Percentiles rank a stretch among this genome's conserved stretches.
These are phyloP conservation scores for Cryphonectria japonica DNA, from an alignment of 2,329 filamentous ascomycete species.

Conservation along the genomic window DNA sequence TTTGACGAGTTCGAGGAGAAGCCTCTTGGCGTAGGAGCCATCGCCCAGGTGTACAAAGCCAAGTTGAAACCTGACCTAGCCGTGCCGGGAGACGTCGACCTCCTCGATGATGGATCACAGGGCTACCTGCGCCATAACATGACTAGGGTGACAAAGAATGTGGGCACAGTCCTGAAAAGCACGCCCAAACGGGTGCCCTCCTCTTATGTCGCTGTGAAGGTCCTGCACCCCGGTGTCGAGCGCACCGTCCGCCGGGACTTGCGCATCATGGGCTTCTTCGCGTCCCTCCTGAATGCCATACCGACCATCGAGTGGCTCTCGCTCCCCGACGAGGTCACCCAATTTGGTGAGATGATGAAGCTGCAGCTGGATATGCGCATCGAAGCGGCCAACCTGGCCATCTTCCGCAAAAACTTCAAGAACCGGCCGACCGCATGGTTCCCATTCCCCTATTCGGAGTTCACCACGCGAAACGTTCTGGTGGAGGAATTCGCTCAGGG, in stretches of 20 bases:
- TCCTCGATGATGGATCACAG: constrained; percentile 42
- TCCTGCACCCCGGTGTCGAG: constrained; percentile 90
- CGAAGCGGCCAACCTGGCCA: constrained; percentile 85
- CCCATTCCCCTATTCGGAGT: constrained; percentile 89
- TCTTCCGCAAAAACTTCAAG: constrained; percentile 90
- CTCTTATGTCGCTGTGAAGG: constrained; percentile 92
- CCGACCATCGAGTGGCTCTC: constrained; percentile 98
- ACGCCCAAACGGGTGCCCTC: constrained; percentile 85
- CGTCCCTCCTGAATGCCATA: constrained; percentile 78
- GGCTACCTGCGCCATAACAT: constrained; percentile 66
- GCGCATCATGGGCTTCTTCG: constrained; percentile 93
- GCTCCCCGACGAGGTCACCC: constrained; percentile 87
- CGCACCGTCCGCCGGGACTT: constrained; percentile 87
- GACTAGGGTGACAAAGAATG: constrained; percentile 75
- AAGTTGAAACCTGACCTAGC: constrained; percentile 83
- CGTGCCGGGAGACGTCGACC: constrained; percentile 62
- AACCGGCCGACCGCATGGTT: constrained; percentile 93
- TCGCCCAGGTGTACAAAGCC: constrained; percentile 96
- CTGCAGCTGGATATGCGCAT: constrained; percentile 95
- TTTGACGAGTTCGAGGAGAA: constrained; percentile 94
- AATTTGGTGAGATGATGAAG: constrained; percentile 99
- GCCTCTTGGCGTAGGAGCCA: constrained; percentile 91
- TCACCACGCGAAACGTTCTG: constrained; percentile 88
- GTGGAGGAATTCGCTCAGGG: constrained; percentile 96
- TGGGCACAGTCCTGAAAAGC: constrained; percentile 85